Evolutionary conservation across 2,329 filamentous ascomycete species (phyloP).

Genomic region (Didymella lethalis): DNA sequence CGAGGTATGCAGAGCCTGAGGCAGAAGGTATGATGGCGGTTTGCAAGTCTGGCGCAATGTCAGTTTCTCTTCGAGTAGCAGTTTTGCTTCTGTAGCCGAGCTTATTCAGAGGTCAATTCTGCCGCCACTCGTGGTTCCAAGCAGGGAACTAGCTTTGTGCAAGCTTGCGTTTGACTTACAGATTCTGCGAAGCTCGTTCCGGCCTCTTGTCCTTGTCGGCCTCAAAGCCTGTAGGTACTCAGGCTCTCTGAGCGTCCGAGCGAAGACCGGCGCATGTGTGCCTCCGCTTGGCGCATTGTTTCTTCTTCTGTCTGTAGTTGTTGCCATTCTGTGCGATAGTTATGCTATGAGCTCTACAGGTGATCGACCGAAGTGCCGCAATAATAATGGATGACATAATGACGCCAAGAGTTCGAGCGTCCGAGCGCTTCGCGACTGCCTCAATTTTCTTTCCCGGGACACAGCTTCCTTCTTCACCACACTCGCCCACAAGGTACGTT

Average conservation of each 20-base stretch:
- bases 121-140: not conserved
- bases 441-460: slow-evolving; percentile 38
- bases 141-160: not conserved
- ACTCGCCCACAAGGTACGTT: slow-evolving; percentile 38
- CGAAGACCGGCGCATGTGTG: slow-evolving; percentile 78
- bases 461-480: slow-evolving; percentile 31
- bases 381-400: slow-evolving; percentile 38
- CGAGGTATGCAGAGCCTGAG: slow-evolving; percentile 89
- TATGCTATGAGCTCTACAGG: slow-evolving; percentile 12
- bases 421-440: slow-evolving; percentile 21
- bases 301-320: slow-evolving; percentile 74
- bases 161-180: slow-evolving; percentile 65
- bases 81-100: no score
- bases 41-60: slow-evolving; percentile 72
- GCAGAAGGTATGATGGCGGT: slow-evolving; percentile 93
- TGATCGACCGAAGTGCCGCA: slow-evolving; percentile 20
- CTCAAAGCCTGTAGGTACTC: slow-evolving; percentile 55
- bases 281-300: slow-evolving; percentile 86
- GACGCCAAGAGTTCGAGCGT: slow-evolving; percentile 39
- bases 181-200: slow-evolving; percentile 81
- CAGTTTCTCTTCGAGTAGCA: slow-evolving; percentile 21
- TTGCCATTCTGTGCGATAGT: slow-evolving; percentile 29
- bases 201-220: slow-evolving; percentile 66
- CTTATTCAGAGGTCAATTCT: no score
- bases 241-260: slow-evolving; percentile 58